Base-by-base conservation (phyloP, 2,329 filamentous ascomycete genomes). In the Xylariomycetidae sp. region DNA sequence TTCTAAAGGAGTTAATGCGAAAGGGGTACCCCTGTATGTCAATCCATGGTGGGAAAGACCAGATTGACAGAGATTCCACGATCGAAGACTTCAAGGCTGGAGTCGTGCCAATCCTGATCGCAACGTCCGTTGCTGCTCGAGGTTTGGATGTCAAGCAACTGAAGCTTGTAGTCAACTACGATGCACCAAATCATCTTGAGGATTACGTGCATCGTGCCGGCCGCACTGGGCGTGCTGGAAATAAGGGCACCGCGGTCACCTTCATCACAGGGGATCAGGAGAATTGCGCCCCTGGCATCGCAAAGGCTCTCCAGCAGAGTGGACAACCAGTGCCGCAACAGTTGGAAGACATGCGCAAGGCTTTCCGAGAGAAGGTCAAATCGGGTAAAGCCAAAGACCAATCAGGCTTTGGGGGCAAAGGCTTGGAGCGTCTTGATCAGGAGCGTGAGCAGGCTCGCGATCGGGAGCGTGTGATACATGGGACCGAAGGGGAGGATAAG, bases 161-260 rank as follows among this genome's bases (percentile, higher is more conserved):
- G 20, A 96, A 94, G 60, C 74, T 97, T 19, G 92, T 98, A 34
- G 82, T 98, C 63, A 97, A 97, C 62, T 96, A 88, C 56, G 89
- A 96, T 54, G 86, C 84, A 1, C 90, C 89, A 1, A 94, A 94
- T 51, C 89, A 97, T 63, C 63, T 95, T 41, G 92, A 98, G 62
- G 92, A 97, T 55, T 97, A 97, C 53, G 90, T 97, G 25, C 92
- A 96, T 59, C 83, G 92, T 43, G 88, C 86, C 35, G 92, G 92
- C 30, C 86, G 92, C 50, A 97, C 92, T 6, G 92, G 92, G 9
- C 83, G 92, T 56, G 92, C 92, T 28, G 92, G 92, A 25, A 94
- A 96, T 53, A 95, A 80, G 15, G 92, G 92, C 43, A 94, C 88
- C 25, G 92, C 92, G 0, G 86, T 98, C 31, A 98, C 92, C 0